Conservation (phyloP, 208 protist species). For the Cochliopodium minus region DNA sequence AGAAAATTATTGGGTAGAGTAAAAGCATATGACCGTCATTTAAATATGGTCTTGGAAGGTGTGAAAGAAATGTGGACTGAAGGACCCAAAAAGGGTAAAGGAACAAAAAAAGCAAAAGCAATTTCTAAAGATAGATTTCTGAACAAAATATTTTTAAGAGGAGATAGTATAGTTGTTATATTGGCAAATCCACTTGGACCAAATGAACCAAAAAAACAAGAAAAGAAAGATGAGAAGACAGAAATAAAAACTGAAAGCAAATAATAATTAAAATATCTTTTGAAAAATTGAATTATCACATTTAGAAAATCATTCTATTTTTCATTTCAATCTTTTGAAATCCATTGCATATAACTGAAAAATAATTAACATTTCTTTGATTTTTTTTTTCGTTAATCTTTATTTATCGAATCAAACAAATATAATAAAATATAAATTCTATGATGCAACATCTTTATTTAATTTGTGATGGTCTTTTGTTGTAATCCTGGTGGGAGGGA, state of each 20-base stretch:
- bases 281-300: neutral
- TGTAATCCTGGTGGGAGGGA: neutral
- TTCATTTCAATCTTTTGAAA: neutral
- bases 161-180: conserved; percentile 94
- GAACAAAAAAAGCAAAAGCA: conserved; percentile 52
- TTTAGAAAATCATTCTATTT: neutral
- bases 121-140: conserved; percentile 71
- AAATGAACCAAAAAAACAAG: neutral
- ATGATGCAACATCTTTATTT: neutral
- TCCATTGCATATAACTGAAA: neutral
- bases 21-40: conserved; percentile 98
- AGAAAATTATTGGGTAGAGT: conserved; percentile 91
- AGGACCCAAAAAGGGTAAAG: conserved; percentile 51
- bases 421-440: neutral
- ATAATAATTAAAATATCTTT: neutral
- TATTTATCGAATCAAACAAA: neutral
- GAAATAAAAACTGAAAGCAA: neutral
- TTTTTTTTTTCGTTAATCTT: neutral
- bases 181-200: conserved; percentile 71
- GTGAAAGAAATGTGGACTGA: conserved; percentile 91
- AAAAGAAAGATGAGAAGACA: neutral
- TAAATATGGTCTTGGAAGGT: conserved; percentile 98
- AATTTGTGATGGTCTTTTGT: neutral
- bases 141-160: conserved; percentile 93
- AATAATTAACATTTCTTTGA: neutral